Base-by-base conservation (phyloP, 768 basidiomycete genomes). In the Suillus bovinus region DNA sequence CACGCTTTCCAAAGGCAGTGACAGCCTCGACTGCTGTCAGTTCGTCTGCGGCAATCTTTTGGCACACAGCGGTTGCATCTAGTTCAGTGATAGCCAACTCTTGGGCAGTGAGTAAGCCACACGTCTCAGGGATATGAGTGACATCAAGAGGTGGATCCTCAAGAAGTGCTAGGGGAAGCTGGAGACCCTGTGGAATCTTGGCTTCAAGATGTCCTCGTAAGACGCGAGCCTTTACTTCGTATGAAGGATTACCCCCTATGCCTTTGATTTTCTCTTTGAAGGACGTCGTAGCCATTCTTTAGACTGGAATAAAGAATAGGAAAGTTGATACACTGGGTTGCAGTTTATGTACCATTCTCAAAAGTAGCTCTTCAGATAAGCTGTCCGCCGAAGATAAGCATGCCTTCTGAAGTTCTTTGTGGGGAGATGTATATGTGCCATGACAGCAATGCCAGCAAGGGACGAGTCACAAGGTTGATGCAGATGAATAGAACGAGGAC, bases 1-100 rank as follows among this genome's bases (percentile, higher is more conserved):
- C 83, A 17, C 84, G 73, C 69, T 82, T 83, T 57, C 70, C 77
- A 62, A 80, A 83, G 2, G 83, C 81, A 16, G 68, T 70, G 5
- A 76, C 73, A 22, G 79, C 79, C 16, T 76, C 73, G 8, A 81
- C 79, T 1, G 80, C 76, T 0, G 77, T 73, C 39, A 75, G 68
- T 52, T 72, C 52, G 16, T 73, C 71, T 6, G 61, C 63, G 10
- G 71, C 71, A 50, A 80, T 73, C 8, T 65, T 63, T 47, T 66
- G 52, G 14, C 73, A 55, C 22, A 80, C 59, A 5, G 66, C 72
- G 17, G 76, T 78, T 20, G 79, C 77, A 33, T 80, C 79, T 4
- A 76, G 67, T 16, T 70, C 67, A 4, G 78, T 78, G 8, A 79
- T 72, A 5, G 68, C 67, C 47, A 79, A 64, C 61, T 79, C 76